Conservation (phyloP, 192 early-diverging fungal species). For the Coemansia reversa region DNA sequence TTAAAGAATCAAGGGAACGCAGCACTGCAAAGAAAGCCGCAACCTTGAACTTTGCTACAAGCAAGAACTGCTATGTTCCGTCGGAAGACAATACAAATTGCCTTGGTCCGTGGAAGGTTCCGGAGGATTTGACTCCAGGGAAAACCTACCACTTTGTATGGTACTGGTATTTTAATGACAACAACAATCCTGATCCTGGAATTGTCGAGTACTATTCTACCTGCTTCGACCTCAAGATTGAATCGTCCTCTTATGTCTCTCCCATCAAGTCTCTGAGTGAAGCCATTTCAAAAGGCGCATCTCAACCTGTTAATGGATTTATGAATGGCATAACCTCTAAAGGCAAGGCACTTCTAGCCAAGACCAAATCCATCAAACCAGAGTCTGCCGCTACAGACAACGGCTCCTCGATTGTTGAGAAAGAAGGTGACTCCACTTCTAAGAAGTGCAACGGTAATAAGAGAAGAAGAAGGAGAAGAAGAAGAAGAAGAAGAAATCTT, state of each 20-base stretch:
- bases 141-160: conserved; percentile 56
- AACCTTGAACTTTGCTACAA: conserved; percentile 53
- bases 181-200: conserved; percentile 24
- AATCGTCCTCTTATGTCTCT: conserved; percentile 25
- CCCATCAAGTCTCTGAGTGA: conserved; percentile 4
- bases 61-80: conserved; percentile 44
- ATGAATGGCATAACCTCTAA: too few species aligned
- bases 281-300: background rate
- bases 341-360: too few species aligned
- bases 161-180: conserved; percentile 65
- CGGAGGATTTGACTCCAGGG: conserved; percentile 50
- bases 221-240: conserved; percentile 58
- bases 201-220: conserved; percentile 63
- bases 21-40: conserved; percentile 34
- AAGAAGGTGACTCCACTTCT: too few species aligned
- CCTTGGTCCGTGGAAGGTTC: conserved; percentile 55
- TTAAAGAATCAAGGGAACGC: conserved; percentile 30
- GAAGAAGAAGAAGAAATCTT: too few species aligned
- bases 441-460: too few species aligned
- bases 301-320: background rate
- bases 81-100: conserved; percentile 54
- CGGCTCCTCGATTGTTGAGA: too few species aligned
- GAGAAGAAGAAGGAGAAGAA: too few species aligned
- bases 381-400: background rate
- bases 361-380: too few species aligned